Conservation (phyloP, 2,329 filamentous ascomycete species). For the Ambrosiella xylebori region DNA sequence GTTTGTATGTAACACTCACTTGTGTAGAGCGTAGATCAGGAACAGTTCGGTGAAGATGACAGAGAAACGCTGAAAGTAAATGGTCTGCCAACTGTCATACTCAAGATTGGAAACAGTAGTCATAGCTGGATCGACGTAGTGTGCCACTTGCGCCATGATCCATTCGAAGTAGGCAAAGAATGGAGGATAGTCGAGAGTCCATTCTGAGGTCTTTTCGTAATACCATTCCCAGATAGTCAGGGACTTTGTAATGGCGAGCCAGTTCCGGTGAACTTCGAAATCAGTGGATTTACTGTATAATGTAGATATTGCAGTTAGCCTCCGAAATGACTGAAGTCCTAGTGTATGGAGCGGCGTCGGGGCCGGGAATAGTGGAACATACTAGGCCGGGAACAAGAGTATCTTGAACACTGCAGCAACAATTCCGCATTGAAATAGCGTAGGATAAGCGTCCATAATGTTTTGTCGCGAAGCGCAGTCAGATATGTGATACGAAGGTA, state of each 20-base stretch:
- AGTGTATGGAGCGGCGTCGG: not conserved
- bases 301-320: constrained; percentile 1
- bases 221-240: constrained; percentile 85
- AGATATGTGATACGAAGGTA: not conserved
- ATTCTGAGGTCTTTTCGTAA: constrained; percentile 94
- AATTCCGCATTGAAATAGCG: constrained; percentile 74
- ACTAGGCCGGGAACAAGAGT: constrained; percentile 89
- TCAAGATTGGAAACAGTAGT: constrained; percentile 62
- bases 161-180: constrained; percentile 98
- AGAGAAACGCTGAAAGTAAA: constrained; percentile 83
- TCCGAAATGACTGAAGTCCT: not conserved
- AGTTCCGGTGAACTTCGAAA: constrained; percentile 97
- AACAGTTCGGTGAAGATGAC: constrained; percentile 76
- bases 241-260: constrained; percentile 88
- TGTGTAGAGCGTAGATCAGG: constrained; percentile 63
- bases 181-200: constrained; percentile 96
- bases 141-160: constrained; percentile 66
- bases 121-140: constrained; percentile 64
- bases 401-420: constrained; percentile 80
- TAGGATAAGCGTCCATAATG: constrained; percentile 40
- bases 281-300: constrained; percentile 78
- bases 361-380: constrained; percentile 24
- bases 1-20: constrained; percentile 26
- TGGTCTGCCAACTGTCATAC: constrained; percentile 82
- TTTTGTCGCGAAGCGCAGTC: not conserved